Evolutionary conservation across 345 rosid species (phyloP).

Genomic region (thale cress (Arabidopsis thaliana)): TAIR10.1 NC_003076.8:21185501-21186000

Average conservation of each 20-base stretch:
- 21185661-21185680: constrained; percentile 37
- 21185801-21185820: not conserved
- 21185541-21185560: not conserved
- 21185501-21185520: not conserved
- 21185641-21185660: not conserved
- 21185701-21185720: constrained; percentile 22
- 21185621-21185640: not conserved
- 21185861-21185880: not conserved
- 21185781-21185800: not conserved
- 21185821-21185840: too few relatives aligned
- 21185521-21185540: not conserved
- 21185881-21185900: constrained; percentile 17
- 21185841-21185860: not conserved
- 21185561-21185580: too few relatives aligned
- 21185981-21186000: not conserved
- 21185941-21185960: not conserved
- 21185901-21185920: constrained; percentile 22
- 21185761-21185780: not conserved
- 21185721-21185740: not conserved
- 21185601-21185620: not conserved
- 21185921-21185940: not conserved
- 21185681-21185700: constrained; percentile 35
- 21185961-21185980: not conserved
- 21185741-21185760: not conserved
- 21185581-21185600: not conserved